phyloP scores from a whole-genome alignment of 2,329 filamentous ascomycete genomes.

The Cryoendolithus antarcticus region DNA sequence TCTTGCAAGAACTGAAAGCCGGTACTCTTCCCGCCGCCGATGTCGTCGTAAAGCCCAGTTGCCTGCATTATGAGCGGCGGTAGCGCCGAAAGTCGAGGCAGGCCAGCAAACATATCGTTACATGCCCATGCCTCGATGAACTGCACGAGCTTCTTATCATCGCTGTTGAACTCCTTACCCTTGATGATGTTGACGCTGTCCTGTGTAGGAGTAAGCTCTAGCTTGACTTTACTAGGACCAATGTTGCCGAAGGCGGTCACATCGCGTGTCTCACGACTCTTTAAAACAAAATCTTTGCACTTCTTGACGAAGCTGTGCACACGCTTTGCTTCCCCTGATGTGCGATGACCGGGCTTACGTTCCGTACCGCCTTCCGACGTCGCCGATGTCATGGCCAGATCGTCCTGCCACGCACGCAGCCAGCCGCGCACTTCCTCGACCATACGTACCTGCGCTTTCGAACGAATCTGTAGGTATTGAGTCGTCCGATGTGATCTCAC shows the following conservation, averaged over 20 bases:
- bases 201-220: constrained; percentile 11
- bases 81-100: constrained; percentile 46
- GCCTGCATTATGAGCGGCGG: constrained; percentile 54
- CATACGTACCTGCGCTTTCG: constrained; percentile 40
- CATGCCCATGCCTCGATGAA: constrained; percentile 61
- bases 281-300: constrained; percentile 26
- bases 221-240: constrained; percentile 26
- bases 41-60: constrained; percentile 46
- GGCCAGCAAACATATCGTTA: constrained; percentile 40
- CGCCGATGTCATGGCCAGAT: constrained; percentile 23
- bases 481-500: constrained; percentile 37
- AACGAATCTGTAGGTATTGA: constrained; percentile 51
- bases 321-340: constrained; percentile 7
- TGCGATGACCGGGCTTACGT: too few species aligned
- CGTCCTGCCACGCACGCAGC: constrained; percentile 43
- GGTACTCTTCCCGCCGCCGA: constrained; percentile 20
- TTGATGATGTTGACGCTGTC: constrained; percentile 14
- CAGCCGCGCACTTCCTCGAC: constrained; percentile 40
- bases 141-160: constrained; percentile 46
- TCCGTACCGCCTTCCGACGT: constrained; percentile 10
- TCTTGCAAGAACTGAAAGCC: constrained; percentile 63
- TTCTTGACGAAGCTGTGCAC: constrained; percentile 30
- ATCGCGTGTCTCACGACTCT: constrained; percentile 28
- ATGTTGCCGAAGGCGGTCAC: constrained; percentile 22
- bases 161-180: constrained; percentile 32